Base-by-base conservation (phyloP, 495 filamentous ascomycete genomes). In the Neurospora pannonica region DNA sequence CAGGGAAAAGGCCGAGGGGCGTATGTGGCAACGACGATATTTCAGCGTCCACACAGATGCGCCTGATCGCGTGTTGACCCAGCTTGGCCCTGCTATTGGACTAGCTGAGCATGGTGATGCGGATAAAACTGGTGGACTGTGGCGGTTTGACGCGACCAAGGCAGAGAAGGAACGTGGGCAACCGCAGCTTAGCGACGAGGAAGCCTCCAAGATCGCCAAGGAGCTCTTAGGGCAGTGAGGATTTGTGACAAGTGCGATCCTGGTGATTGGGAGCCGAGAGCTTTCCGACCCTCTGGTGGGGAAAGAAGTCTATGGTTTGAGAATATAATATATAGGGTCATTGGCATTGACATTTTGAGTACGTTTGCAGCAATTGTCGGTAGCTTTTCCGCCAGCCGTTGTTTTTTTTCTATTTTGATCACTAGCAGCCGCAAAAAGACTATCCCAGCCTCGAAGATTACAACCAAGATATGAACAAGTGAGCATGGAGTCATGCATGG, bases 71-170 rank as follows among this genome's bases (percentile, higher is more conserved):
- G 78, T 86, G 11, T 89, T 95, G 75, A 83, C 86, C 75, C 77
- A 78, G 43, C 82, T 97, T 70, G 90, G 90, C 2, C 82, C 82
- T 21, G 82, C 81, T 73, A 83, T 90, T 5, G 89, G 90, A 28
- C 78, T 92, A 31, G 78, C 79, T 15, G 72, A 79, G 15, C 85
- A 88, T 76, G 84, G 85, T n/a, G 94, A 96, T 73, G 86, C 88
- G 37, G 93, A 93, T 73, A 93, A 94, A 85, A 97, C 95, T 9
- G 92, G 90, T 72, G 95, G 95, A 4, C 87, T 98, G 31, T 98
- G 95, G 95, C 85, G 92, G 43, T 98, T 94, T 81, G 92, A 97
- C 80, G 76, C 79, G 34, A 82, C 83, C 42, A 93, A 94, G 81
- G 89, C 90, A 21, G 86, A 81, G 21, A 81, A 85, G 75, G 84